A percentile compares a stretch with the other conserved stretches of the same genome.
Conservation (phyloP, 2,329 filamentous ascomycete genomes). For the Apiospora rasikravindrae region DNA sequence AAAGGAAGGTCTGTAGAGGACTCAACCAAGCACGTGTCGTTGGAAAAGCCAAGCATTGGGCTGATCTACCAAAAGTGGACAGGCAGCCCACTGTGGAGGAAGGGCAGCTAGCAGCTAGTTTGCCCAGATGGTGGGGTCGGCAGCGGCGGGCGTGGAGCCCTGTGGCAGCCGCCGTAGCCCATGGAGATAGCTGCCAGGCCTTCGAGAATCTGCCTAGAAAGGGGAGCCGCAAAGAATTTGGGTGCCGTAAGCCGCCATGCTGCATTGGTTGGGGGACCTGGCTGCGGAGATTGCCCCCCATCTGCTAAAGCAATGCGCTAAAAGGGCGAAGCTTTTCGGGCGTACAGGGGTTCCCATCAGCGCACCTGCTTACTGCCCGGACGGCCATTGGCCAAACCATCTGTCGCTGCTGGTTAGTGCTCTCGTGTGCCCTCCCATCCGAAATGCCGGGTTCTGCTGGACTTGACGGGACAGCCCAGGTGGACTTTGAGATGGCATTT, state of each 20-base stretch:
- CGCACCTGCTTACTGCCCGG: neutral
- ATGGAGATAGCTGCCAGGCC: neutral
- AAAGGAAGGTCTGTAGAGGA: neutral
- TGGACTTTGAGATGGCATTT: neutral
- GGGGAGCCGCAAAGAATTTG: neutral
- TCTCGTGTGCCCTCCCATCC: neutral
- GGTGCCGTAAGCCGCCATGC: neutral
- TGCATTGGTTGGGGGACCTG: neutral
- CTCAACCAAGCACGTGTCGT: constrained; percentile 4
- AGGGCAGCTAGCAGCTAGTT: neutral
- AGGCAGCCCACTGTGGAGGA: neutral
- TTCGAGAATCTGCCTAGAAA: neutral
- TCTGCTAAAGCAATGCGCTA: neutral
- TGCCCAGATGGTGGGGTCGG: neutral
- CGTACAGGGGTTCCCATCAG: neutral
- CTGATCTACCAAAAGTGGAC: constrained; percentile 1
- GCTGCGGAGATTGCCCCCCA: neutral
- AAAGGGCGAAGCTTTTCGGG: constrained; percentile 14
- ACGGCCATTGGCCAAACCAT: neutral
- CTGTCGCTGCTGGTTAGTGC: neutral
- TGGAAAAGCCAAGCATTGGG: constrained; percentile 16
- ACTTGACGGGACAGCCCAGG: neutral
- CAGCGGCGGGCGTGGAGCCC: neutral
- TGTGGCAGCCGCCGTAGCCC: neutral
- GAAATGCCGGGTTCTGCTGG: neutral